Evolutionary conservation across 179 eudicot genomes (phyloP).

Genomic region (Carnegiea gigantea): DNA sequence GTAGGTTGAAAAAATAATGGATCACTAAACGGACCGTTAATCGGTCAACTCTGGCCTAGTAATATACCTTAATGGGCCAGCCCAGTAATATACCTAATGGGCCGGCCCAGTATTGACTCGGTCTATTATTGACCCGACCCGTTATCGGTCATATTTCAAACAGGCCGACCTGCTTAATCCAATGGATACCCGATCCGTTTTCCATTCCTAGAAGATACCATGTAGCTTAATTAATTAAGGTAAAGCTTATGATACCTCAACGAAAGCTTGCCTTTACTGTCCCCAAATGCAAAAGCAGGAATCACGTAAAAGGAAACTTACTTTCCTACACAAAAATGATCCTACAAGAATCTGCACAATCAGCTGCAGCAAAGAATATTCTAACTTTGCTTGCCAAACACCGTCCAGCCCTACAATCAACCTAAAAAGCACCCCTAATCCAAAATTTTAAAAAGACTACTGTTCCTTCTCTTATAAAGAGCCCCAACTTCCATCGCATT

Average conservation of each 20-base stretch:
- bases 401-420: conserved; percentile 10
- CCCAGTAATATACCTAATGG: too few relatives aligned
- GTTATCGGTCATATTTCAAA: too few relatives aligned
- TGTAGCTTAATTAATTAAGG: neutral
- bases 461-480: conserved; percentile 4
- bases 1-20: too few relatives aligned
- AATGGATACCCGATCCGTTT: too few relatives aligned
- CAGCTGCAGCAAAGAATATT: conserved; percentile 33
- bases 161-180: too few relatives aligned
- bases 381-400: conserved; percentile 29
- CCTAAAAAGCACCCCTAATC: neutral
- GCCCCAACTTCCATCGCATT: neutral
- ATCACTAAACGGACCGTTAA: too few relatives aligned
- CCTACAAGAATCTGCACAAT: conserved; percentile 13
- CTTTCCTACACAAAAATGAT: conserved; percentile 26
- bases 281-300: neutral
- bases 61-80: too few relatives aligned
- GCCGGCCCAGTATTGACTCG: too few relatives aligned
- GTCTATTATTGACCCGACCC: too few relatives aligned
- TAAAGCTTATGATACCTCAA: neutral
- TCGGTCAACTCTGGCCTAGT: too few relatives aligned
- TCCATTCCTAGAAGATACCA: too few relatives aligned
- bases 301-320: conserved; percentile 24
- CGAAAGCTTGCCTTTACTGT: neutral
- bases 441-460: neutral